Conservation (phyloP, 495 filamentous ascomycete species). For the Trypethelium eluteriae region DNA sequence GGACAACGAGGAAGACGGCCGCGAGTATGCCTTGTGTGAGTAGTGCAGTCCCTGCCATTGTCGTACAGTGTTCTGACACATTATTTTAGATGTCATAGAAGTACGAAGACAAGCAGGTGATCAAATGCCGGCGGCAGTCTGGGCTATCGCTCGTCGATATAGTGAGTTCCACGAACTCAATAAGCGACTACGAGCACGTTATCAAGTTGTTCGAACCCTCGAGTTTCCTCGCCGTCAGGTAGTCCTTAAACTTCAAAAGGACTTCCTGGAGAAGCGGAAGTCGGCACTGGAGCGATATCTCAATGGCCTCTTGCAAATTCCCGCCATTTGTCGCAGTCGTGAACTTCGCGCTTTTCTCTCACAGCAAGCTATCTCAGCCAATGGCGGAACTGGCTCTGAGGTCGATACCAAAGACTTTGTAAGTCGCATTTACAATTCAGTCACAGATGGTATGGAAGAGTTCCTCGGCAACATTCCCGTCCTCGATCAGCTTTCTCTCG, state of each 20-base stretch:
- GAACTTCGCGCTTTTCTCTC: slow-evolving; percentile 92
- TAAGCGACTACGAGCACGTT: slow-evolving; percentile 73
- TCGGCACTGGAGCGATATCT: slow-evolving; percentile 79
- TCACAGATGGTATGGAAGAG: slow-evolving; percentile 97
- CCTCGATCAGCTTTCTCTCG: slow-evolving; percentile 85
- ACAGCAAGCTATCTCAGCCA: slow-evolving; percentile 61
- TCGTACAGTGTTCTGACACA: background rate
- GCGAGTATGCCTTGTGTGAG: slow-evolving; percentile 82
- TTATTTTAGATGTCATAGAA: slow-evolving; percentile 64
- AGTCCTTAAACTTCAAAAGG: slow-evolving; percentile 91
- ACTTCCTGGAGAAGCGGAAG: slow-evolving; percentile 86
- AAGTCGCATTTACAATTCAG: slow-evolving; percentile 87
- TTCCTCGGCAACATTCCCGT: slow-evolving; percentile 92
- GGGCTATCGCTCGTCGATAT: slow-evolving; percentile 50
- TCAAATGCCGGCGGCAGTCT: slow-evolving; percentile 40
- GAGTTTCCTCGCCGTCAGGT: slow-evolving; percentile 88
- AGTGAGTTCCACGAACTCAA: slow-evolving; percentile 96
- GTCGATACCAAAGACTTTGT: slow-evolving; percentile 82
- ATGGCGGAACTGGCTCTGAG: slow-evolving; percentile 39
- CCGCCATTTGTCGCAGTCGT: slow-evolving; percentile 87
- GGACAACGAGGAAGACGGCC: slow-evolving; percentile 82
- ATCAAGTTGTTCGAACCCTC: slow-evolving; percentile 75
- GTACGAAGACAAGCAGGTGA: slow-evolving; percentile 80
- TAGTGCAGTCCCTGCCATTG: slow-evolving; percentile 5
- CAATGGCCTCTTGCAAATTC: slow-evolving; percentile 70